These are phyloP conservation scores for Umbellularia californica DNA, from an alignment of 164 flowering plant genomes.

Conservation along the genomic window DNA sequence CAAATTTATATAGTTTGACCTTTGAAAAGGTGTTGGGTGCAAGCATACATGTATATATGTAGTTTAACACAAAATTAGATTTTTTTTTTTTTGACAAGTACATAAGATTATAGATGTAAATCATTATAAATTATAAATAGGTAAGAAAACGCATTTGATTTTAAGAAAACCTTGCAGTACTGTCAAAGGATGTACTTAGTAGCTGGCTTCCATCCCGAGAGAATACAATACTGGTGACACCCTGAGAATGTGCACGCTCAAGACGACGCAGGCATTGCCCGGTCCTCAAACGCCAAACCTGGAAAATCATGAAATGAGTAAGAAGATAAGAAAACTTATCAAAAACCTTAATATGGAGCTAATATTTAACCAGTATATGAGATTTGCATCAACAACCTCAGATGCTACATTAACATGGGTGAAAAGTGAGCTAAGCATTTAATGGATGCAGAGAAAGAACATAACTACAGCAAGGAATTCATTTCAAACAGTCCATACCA, in stretches of 20 bases:
- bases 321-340: not conserved
- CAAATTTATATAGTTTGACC: too few species aligned
- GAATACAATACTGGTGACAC: conserved; percentile 86
- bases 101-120: too few species aligned
- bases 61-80: too few species aligned
- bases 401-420: not conserved
- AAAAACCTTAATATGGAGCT: not conserved
- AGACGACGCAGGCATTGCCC: conserved; percentile 99
- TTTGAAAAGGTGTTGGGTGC: too few species aligned
- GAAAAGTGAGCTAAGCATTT: not conserved
- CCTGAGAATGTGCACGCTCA: conserved; percentile 95
- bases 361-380: not conserved
- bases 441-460: not conserved
- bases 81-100: too few species aligned
- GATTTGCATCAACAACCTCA: not conserved
- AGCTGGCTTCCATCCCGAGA: conserved; percentile 98
- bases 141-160: not conserved
- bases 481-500: not conserved
- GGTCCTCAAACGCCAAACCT: conserved; percentile 99
- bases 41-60: too few species aligned
- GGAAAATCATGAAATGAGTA: conserved; percentile 15
- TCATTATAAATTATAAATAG: too few species aligned
- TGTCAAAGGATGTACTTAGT: conserved; percentile 92
- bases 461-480: not conserved
- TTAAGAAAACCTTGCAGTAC: conserved; percentile 81